Conservation (phyloP, 176 grass and related monocot species). For the Rhipidocladum racemiflorum region DNA sequence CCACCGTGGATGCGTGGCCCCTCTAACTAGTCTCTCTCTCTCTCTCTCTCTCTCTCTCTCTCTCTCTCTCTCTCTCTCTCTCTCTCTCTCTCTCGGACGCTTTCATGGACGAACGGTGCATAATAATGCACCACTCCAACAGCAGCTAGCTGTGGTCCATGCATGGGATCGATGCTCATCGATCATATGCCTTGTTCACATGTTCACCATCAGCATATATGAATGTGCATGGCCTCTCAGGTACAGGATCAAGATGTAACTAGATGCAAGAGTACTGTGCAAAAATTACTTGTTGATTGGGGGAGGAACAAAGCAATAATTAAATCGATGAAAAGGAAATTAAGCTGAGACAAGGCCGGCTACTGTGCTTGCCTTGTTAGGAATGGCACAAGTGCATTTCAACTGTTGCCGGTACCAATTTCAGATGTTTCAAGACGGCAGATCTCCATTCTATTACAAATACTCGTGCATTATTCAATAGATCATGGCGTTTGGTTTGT, state of each 20-base stretch:
- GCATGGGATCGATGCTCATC: neutral
- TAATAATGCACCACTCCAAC: neutral
- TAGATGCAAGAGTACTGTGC: neutral
- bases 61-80: neutral
- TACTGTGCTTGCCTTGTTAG: constrained; percentile 13
- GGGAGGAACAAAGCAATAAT: neutral
- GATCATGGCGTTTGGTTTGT: too few species aligned
- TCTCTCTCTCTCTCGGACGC: neutral
- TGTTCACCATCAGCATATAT: neutral
- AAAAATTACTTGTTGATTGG: neutral
- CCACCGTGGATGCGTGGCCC: neutral
- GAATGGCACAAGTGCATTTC: neutral
- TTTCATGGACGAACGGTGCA: neutral
- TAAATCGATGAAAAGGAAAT: neutral
- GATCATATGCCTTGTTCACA: neutral
- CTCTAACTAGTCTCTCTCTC: neutral
- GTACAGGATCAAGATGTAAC: neutral
- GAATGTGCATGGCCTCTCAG: neutral
- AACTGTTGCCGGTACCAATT: neutral
- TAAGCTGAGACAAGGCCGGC: neutral
- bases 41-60: neutral
- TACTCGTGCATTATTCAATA: neutral
- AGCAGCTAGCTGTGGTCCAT: neutral
- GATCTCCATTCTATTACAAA: too few species aligned
- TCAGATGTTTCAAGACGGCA: neutral